Evolutionary conservation across 2,329 filamentous ascomycete genomes (phyloP).

Genomic region (Fusarium hostae): DNA sequence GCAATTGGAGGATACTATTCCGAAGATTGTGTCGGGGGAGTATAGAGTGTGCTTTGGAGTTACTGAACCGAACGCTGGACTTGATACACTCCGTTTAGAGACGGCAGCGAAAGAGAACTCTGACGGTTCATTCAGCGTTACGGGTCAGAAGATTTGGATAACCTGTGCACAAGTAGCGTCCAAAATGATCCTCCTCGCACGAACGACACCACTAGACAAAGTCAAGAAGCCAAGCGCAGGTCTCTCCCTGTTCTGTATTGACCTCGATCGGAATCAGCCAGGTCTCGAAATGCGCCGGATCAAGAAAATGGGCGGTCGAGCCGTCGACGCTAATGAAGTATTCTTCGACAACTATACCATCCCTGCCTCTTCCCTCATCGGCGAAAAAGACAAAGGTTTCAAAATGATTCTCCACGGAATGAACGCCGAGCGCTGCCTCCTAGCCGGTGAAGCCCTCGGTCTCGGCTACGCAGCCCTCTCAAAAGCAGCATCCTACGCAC

Average conservation of each 20-base stretch:
- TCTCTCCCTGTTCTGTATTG: slow-evolving; percentile 83
- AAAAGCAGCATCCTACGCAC: slow-evolving; percentile 72
- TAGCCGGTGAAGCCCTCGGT: slow-evolving; percentile 83
- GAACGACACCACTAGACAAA: slow-evolving; percentile 76
- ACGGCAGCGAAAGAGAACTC: slow-evolving; percentile 68
- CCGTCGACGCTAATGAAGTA: slow-evolving; percentile 86
- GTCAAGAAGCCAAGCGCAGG: slow-evolving; percentile 78
- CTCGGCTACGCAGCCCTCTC: slow-evolving; percentile 78
- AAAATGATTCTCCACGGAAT: slow-evolving; percentile 82
- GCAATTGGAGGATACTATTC: slow-evolving; percentile 72
- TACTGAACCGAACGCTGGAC: slow-evolving; percentile 83
- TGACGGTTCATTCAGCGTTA: slow-evolving; percentile 72
- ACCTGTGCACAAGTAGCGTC: slow-evolving; percentile 83
- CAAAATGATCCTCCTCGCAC: slow-evolving; percentile 85
- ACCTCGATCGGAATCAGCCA: slow-evolving; percentile 70
- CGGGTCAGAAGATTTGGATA: slow-evolving; percentile 91
- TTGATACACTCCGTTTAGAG: slow-evolving; percentile 78
- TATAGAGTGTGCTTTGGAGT: slow-evolving; percentile 84
- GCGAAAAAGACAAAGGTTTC: slow-evolving; percentile 80
- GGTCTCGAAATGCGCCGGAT: slow-evolving; percentile 76
- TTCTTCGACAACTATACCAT: slow-evolving; percentile 85
- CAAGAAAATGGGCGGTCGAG: slow-evolving; percentile 85
- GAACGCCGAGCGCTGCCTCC: slow-evolving; percentile 80
- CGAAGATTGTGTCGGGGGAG: slow-evolving; percentile 76
- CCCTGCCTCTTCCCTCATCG: slow-evolving; percentile 72